These are phyloP conservation scores for Blastosporella zonata DNA, from an alignment of 1,284 basidiomycete genomes.

Conservation along the genomic window DNA sequence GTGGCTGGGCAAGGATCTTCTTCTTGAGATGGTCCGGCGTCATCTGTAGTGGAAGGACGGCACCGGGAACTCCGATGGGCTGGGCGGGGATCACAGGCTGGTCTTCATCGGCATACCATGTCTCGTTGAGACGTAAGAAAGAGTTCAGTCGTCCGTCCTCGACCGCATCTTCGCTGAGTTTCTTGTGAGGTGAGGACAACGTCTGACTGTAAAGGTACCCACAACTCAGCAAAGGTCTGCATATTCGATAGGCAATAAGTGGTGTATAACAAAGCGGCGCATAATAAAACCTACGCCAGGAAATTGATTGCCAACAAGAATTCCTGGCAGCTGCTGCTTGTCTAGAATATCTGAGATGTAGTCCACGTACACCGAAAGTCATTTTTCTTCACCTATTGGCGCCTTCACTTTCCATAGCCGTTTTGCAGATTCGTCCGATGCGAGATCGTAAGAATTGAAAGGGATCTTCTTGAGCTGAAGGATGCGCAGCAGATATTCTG, in stretches of 20 bases:
- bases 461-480: slow-evolving; percentile 80
- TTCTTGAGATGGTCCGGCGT: slow-evolving; percentile 67
- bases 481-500: slow-evolving; percentile 72
- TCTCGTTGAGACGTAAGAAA: slow-evolving; percentile 72
- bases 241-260: slow-evolving; percentile 3
- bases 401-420: slow-evolving; percentile 76
- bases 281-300: slow-evolving; percentile 33
- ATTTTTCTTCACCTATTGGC: slow-evolving; percentile 46
- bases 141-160: slow-evolving; percentile 67
- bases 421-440: slow-evolving; percentile 74
- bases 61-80: slow-evolving; percentile 77
- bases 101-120: slow-evolving; percentile 62
- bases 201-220: slow-evolving; percentile 17
- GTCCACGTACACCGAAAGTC: not conserved
- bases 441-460: slow-evolving; percentile 77
- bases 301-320: slow-evolving; percentile 70
- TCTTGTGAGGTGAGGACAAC: slow-evolving; percentile 7
- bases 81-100: slow-evolving; percentile 44
- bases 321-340: slow-evolving; percentile 77
- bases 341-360: slow-evolving; percentile 36
- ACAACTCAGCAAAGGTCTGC: slow-evolving; percentile 38
- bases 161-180: slow-evolving; percentile 71
- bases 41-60: slow-evolving; percentile 69
- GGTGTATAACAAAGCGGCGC: not conserved
- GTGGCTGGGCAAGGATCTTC: slow-evolving; percentile 49